Base-by-base conservation (phyloP, 2,329 filamentous ascomycete species). In the Colletotrichum abscissum region DNA sequence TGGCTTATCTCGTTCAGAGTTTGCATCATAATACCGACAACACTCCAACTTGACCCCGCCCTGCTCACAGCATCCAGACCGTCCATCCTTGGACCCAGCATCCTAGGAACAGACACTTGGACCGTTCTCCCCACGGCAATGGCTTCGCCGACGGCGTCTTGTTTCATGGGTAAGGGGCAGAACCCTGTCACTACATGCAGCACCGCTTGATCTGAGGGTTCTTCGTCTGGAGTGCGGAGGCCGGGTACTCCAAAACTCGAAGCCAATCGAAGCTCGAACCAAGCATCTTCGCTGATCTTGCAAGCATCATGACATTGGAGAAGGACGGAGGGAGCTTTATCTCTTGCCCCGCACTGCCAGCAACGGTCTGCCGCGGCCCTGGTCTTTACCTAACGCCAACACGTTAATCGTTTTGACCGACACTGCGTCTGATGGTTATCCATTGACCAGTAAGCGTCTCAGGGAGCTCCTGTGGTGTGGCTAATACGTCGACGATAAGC, bases 351-450 rank as follows among this genome's bases (percentile, higher is more conserved):
- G 68, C 72, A 74, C 30, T 57, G 52, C 63, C 56, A 69, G 26
- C 58, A 57, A 42, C 38, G 38, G 38, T 74, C 26, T 69, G 63
- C 63, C 63, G 54, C 38, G 69, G 69, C 26, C 57, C 63, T 67
- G 60, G 60, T 42, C 63, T 62, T 74, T 74, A 74, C 73, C 73
- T 74, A 74, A 74, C 64, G 52, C 57, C 65, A 73, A 74, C 64
- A 73, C 73, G 73, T 74, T 62, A 73, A 73, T 54, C 46, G 38
- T 35, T 26, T 22, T 56, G 22, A 26, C 56, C 58, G 19, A 65
- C 35, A 28, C 33, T 62, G 67, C 67, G 35, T 73, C 55, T 49
- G 52, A 49, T 56, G n/a, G 42, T 16, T 35, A 3, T 30, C 70
- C 67, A 73, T 73, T 65, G 70, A 73, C 60, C 70, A 73, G 59